These are phyloP conservation scores for Westerdykella sp. DNA, from an alignment of 2,329 filamentous ascomycete genomes.

Conservation along the genomic window DNA sequence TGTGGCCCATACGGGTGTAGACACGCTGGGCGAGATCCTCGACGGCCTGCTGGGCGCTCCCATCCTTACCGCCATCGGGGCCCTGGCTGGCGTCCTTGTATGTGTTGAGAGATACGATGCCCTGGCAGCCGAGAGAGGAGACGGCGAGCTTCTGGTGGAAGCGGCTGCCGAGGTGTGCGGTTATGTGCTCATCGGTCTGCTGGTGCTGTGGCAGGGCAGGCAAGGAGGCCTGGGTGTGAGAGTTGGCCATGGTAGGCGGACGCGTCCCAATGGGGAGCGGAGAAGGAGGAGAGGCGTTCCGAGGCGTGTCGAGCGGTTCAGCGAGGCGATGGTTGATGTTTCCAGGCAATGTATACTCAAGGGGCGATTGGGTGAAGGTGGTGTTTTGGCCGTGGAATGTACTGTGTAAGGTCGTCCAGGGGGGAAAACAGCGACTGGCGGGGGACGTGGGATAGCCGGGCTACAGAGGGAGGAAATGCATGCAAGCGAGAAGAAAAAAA, in stretches of 20 bases:
- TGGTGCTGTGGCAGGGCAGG: constrained; percentile 80
- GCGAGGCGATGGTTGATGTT: constrained; percentile 2
- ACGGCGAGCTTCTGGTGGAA: constrained; percentile 90
- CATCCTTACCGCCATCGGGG: constrained; percentile 82
- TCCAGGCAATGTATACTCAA: constrained; percentile 3
- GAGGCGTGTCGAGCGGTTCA: constrained; percentile 1
- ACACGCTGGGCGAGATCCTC: constrained; percentile 87
- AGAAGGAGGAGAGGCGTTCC: constrained; percentile 23
- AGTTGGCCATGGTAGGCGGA: constrained; percentile 50
- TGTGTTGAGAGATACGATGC: constrained; percentile 86
- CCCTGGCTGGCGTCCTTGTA: constrained; percentile 86
- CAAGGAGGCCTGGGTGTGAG: constrained; percentile 77
- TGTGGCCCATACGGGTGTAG: constrained; percentile 75
- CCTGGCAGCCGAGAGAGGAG: constrained; percentile 83
- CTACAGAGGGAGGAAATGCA: constrained; percentile 10
- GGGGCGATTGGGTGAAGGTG: constrained; percentile 5
- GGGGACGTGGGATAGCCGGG: neutral
- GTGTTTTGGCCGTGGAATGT: constrained; percentile 21
- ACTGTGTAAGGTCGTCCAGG: constrained; percentile 9
- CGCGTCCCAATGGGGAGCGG: constrained; percentile 36
- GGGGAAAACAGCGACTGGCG: constrained; percentile 6
- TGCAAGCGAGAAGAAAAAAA: constrained; percentile 22
- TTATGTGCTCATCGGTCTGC: constrained; percentile 71
- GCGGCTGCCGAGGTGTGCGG: constrained; percentile 75
- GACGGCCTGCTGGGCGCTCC: constrained; percentile 84